Conservation (phyloP, 2,329 filamentous ascomycete genomes). For the Microascus cirrosus region DNA sequence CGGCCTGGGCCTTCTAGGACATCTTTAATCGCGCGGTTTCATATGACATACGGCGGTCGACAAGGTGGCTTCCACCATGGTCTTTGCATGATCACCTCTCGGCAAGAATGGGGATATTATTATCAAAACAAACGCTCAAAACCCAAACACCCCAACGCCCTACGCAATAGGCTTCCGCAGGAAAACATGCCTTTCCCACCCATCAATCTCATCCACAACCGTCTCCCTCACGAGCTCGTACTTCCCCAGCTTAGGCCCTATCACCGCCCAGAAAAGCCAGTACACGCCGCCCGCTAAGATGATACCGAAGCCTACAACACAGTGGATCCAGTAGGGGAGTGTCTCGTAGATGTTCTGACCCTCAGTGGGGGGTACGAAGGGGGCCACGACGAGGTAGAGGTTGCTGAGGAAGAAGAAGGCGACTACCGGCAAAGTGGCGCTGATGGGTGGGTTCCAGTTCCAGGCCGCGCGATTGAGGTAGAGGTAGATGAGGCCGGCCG, state of each 20-base stretch:
- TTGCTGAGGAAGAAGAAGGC: slow-evolving; percentile 51
- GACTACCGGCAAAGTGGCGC: slow-evolving; percentile 39
- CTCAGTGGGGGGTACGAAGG: slow-evolving; percentile 40
- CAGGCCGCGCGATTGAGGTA: slow-evolving; percentile 34
- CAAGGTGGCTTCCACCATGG: too few relatives aligned
- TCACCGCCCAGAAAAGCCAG: slow-evolving; percentile 42
- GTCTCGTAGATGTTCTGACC: slow-evolving; percentile 41
- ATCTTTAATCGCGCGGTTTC: too few relatives aligned
- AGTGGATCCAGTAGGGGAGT: slow-evolving; percentile 47
- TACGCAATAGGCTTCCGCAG: slow-evolving; percentile 23
- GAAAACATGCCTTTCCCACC: slow-evolving; percentile 51
- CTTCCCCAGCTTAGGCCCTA: slow-evolving; percentile 37
- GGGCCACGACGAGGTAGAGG: slow-evolving; percentile 48
- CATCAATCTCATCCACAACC: slow-evolving; percentile 44
- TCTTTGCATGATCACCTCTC: too few relatives aligned
- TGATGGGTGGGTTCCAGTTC: slow-evolving; percentile 44
- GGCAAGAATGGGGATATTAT: too few relatives aligned
- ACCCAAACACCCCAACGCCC: neutral
- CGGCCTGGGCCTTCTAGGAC: too few relatives aligned
- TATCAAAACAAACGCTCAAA: neutral
- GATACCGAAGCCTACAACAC: slow-evolving; percentile 43
- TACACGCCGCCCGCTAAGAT: slow-evolving; percentile 41
- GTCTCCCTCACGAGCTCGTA: slow-evolving; percentile 47
- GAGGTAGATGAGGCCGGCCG: slow-evolving; percentile 39
- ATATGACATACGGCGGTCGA: too few relatives aligned